Evolutionary conservation across 495 filamentous ascomycete species (phyloP).

Genomic region (Penicillium ucsense): DNA sequence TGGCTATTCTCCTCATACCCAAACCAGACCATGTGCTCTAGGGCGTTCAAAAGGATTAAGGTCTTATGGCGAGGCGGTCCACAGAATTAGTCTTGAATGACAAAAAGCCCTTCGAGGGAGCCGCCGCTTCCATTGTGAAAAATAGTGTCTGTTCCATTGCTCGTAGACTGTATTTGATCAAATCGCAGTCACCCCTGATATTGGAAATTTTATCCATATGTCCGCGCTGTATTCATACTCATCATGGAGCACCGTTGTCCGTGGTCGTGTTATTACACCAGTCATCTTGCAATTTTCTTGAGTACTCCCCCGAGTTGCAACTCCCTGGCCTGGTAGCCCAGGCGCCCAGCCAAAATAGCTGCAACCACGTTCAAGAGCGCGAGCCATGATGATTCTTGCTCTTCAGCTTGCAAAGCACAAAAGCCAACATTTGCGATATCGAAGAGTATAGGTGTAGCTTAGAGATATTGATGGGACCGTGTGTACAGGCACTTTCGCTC

Average conservation of each 20-base stretch:
- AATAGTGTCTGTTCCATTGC: not conserved
- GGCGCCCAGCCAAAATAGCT: too few species aligned
- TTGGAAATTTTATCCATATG: not conserved
- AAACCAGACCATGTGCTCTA: not conserved
- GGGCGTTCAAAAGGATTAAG: not conserved
- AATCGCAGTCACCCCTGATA: not conserved
- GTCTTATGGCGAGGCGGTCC: constrained; percentile 2
- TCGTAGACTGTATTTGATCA: not conserved
- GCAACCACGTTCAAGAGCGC: too few species aligned
- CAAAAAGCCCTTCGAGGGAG: not conserved
- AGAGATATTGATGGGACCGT: too few species aligned
- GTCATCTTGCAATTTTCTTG: too few species aligned
- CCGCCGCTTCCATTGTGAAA: not conserved
- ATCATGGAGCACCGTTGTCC: not conserved
- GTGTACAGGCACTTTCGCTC: too few species aligned
- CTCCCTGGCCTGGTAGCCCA: too few species aligned
- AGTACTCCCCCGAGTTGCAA: too few species aligned
- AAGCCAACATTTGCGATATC: too few species aligned
- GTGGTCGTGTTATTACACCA: too few species aligned
- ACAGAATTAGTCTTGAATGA: constrained; percentile 5
- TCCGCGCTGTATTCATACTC: not conserved
- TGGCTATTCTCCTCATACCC: not conserved
- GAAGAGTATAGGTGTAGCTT: too few species aligned
- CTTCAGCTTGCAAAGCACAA: too few species aligned
- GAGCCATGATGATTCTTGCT: too few species aligned